Percentiles rank a stretch among this genome's conserved stretches.
Conservation (phyloP, 2,329 filamentous ascomycete genomes). For the Beauveria asiatica region DNA sequence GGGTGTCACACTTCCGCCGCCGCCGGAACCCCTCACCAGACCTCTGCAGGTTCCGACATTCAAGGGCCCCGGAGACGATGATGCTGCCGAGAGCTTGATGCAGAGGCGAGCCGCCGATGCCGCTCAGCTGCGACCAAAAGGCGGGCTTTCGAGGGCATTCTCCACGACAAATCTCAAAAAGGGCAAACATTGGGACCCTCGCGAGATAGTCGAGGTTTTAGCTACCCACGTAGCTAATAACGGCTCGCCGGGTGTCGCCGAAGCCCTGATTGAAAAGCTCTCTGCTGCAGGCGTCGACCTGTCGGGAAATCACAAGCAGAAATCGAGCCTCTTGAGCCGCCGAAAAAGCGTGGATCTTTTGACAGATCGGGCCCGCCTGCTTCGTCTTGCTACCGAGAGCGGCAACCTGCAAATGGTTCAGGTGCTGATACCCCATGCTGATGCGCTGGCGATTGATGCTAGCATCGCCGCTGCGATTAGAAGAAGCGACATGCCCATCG, state of each 20-base stretch:
- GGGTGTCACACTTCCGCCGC: constrained; percentile 34
- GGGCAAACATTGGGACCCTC: constrained; percentile 43
- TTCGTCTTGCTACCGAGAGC: constrained; percentile 42
- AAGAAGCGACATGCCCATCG: constrained; percentile 32
- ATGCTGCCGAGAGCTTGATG: constrained; percentile 45
- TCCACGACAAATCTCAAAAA: constrained; percentile 32
- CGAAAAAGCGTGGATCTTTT: constrained; percentile 42
- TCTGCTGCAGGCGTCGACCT: constrained; percentile 41
- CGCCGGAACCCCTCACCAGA: constrained; percentile 31
- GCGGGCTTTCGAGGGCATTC: constrained; percentile 30
- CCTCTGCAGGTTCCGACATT: constrained; percentile 35
- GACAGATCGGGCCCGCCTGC: constrained; percentile 39
- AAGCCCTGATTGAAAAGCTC: constrained; percentile 44
- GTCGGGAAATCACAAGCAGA: constrained; percentile 39
- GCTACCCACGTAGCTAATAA: constrained; percentile 38
- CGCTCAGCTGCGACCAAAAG: constrained; percentile 29
- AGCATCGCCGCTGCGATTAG: constrained; percentile 42
- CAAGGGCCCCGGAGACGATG: constrained; percentile 40
- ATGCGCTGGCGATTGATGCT: constrained; percentile 40
- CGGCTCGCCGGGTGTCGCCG: constrained; percentile 46
- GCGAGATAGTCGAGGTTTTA: constrained; percentile 44
- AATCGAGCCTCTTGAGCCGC: constrained; percentile 37
- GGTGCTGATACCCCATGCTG: constrained; percentile 45
- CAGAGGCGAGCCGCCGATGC: constrained; percentile 33
- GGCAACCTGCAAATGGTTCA: constrained; percentile 44